phyloP scores from a whole-genome alignment of 2,329 filamentous ascomycete species.

The Malbranchea zuffiana region DNA sequence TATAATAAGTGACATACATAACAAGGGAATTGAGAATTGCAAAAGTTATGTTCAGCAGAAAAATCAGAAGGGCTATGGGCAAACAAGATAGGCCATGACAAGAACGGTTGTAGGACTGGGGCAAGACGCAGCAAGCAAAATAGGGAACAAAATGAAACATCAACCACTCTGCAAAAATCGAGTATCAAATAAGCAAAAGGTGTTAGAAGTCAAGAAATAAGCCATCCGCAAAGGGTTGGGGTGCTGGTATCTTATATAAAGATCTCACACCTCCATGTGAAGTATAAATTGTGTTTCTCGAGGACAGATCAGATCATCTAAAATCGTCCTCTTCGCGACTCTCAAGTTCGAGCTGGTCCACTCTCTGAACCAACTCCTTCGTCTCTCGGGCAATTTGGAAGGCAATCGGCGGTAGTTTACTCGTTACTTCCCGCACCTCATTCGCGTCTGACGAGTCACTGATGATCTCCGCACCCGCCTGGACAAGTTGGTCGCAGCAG shows the following conservation, averaged over 20 bases:
- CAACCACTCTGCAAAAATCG: too few relatives aligned
- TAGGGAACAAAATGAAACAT: slow-evolving; percentile 1
- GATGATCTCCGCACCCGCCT: slow-evolving; percentile 51
- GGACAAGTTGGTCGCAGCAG: slow-evolving; percentile 55
- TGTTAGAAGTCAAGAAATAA: too few relatives aligned
- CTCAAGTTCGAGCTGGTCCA: slow-evolving; percentile 32
- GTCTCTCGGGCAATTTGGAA: slow-evolving; percentile 76
- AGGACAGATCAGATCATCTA: slow-evolving; percentile 17
- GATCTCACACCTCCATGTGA: neutral
- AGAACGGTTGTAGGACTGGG: too few relatives aligned
- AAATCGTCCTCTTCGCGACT: slow-evolving; percentile 34
- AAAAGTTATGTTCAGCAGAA: too few relatives aligned
- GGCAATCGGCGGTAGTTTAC: slow-evolving; percentile 68
- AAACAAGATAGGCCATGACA: too few relatives aligned
- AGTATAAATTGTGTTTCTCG: neutral
- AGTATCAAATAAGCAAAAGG: too few relatives aligned
- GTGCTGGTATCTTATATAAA: too few relatives aligned
- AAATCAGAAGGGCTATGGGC: too few relatives aligned
- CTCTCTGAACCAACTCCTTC: slow-evolving; percentile 55
- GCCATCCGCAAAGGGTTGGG: too few relatives aligned
- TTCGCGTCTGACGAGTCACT: slow-evolving; percentile 46
- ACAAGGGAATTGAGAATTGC: too few relatives aligned
- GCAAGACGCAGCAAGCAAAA: neutral
- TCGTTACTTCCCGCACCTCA: slow-evolving; percentile 48
- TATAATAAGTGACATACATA: too few relatives aligned